Percentiles rank a stretch among this genome's conserved stretches.
These are phyloP conservation scores for Solanum hybrid DNA, from an alignment of 305 asterid species.

Conservation along the genomic window DNA sequence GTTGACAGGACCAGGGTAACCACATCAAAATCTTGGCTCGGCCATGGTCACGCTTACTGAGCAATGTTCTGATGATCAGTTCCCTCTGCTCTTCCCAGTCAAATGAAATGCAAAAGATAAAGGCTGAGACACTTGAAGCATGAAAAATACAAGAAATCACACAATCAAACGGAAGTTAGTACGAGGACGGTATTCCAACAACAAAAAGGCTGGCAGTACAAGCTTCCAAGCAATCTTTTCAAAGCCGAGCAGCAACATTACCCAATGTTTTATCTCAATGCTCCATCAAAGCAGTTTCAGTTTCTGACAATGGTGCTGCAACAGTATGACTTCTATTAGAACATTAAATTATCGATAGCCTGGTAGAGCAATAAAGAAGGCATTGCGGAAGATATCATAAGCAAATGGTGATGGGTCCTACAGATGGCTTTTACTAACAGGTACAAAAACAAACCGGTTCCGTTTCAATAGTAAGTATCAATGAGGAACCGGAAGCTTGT, in stretches of 20 bases:
- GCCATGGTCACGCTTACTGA: neutral
- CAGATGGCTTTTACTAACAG: neutral
- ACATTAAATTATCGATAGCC: neutral
- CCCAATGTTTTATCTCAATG: conserved; percentile 18
- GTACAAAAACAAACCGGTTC: neutral
- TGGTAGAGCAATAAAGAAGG: neutral
- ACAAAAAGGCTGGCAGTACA: neutral
- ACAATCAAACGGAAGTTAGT: neutral
- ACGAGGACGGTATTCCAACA: neutral
- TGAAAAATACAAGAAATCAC: neutral
- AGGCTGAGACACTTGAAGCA: neutral
- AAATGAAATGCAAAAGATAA: conserved; percentile 2
- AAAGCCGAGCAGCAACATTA: conserved; percentile 5
- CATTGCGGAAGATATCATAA: neutral
- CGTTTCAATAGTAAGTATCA: neutral
- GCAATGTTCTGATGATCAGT: neutral
- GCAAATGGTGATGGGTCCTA: neutral
- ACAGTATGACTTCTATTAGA: neutral
- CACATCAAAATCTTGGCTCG: neutral
- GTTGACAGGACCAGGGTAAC: neutral
- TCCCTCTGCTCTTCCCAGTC: neutral
- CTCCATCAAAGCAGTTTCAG: conserved; percentile 38
- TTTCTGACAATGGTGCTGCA: conserved; percentile 44
- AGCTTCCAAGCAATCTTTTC: neutral
- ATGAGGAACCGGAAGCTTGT: neutral